Evolutionary conservation across 2,329 filamentous ascomycete genomes (phyloP), one percentile per base, ranked within the genome.

Genomic region (Coniochaeta prunicola): DNA sequence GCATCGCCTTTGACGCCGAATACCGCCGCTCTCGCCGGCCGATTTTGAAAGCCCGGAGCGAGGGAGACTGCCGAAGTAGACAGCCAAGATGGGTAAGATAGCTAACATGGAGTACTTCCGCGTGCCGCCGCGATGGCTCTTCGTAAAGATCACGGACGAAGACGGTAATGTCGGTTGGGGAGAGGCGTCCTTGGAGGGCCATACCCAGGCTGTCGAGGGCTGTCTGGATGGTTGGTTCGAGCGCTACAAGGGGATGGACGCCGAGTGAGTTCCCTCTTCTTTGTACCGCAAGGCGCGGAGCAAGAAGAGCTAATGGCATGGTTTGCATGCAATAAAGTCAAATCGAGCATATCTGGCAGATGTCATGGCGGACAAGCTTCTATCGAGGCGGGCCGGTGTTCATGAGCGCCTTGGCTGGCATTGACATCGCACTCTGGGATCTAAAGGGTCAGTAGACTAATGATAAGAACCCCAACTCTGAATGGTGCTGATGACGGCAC

Each of bases 341-440:
- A 59, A 89, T 89, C 62, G 86, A 89, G 67, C 84, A 88, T 65
- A 83, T 89, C 59, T 89, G 86, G 86, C 85, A 88, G 68, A 79
- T 79, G 66, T 77, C 79, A 53, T 88, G 83, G 80, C 77, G 86
- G 55, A 70, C 79, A 15, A 82, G 82, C 15, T 90, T 89, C 72
- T 89, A 89, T 70, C 78, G 86, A 48, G 86, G 86, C 13, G 86
- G 86, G 0, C 83, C 86, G 0, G 85, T 89, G 53, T 84, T 89
- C 68, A 88, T 89, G 85, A 86, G 81, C 64, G 86, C 86, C 4
- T 71, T 89, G 26, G 80, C 85, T 8, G 86, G 86, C 8, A 82
- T 89, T 61, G 86, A 89, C 66, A 89, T 89, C 67, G 85, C 85
- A 0, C 74, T 88, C 2, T 89, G 85, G 85, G 85, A 88, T 70